Conservation (phyloP, 441 rosid genomes). For the Monsonia emarginata region DNA sequence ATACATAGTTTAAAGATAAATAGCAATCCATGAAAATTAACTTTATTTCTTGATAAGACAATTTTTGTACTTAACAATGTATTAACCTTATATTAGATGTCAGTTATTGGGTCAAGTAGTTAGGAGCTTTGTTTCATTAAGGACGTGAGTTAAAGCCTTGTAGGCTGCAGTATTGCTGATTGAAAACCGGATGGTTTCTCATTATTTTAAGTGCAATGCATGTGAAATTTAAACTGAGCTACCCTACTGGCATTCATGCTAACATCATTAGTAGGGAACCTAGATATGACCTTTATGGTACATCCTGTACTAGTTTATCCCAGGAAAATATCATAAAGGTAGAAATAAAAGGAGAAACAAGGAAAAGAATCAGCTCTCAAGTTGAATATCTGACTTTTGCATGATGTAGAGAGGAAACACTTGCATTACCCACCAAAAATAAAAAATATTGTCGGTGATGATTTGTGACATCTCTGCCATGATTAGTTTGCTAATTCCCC, state of each 20-base stretch:
- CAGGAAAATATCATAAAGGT: background rate
- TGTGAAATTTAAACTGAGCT: background rate
- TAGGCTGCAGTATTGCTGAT: too few relatives aligned
- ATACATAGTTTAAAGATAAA: background rate
- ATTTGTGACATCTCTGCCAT: background rate
- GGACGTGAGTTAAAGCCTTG: too few relatives aligned
- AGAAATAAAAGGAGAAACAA: background rate
- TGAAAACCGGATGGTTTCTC: background rate
- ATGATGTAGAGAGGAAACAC: background rate
- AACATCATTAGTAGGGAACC: slow-evolving; percentile 1
- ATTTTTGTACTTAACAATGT: background rate
- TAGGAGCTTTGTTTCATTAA: too few relatives aligned
- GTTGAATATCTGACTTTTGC: slow-evolving; percentile 1
- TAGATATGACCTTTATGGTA: background rate
- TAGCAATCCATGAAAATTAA: background rate
- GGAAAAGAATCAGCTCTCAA: background rate
- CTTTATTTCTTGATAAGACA: background rate
- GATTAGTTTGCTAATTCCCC: background rate
- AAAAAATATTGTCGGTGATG: background rate
- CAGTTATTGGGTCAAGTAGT: too few relatives aligned
- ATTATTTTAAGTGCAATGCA: background rate
- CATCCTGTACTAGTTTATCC: background rate
- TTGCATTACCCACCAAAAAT: background rate
- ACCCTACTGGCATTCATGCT: background rate
- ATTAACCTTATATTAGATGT: background rate